Evolutionary conservation across 2,329 filamentous ascomycete genomes (phyloP).

Genomic region (Monosporascus sp.): DNA sequence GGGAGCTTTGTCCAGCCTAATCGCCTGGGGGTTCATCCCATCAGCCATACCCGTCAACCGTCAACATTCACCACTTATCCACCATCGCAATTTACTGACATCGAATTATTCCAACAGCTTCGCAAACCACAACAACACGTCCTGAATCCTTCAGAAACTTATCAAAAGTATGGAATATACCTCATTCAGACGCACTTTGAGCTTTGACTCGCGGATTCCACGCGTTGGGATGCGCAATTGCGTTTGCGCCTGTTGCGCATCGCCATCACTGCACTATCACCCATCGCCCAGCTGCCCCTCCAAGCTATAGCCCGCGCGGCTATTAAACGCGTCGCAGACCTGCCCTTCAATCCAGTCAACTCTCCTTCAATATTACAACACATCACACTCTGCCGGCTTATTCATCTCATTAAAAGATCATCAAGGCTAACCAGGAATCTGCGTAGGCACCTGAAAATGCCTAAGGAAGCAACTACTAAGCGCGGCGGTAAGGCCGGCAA

Average conservation of each 20-base stretch:
- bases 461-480: constrained; percentile 51
- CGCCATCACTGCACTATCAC: constrained; percentile 7
- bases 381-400: too few relatives aligned
- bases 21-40: background rate
- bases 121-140: constrained; percentile 21
- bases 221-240: constrained; percentile 32
- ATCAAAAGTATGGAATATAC: constrained; percentile 31
- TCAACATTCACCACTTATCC: too few relatives aligned
- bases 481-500: constrained; percentile 45
- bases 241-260: constrained; percentile 29
- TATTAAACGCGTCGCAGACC: background rate
- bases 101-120: constrained; percentile 28
- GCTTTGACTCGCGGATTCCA: constrained; percentile 31
- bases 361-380: too few relatives aligned
- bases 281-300: constrained; percentile 9
- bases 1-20: too few relatives aligned
- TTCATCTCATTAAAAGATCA: background rate
- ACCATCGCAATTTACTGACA: constrained; percentile 18
- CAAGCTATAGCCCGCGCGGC: constrained; percentile 4
- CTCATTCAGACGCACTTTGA: constrained; percentile 21
- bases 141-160: constrained; percentile 13
- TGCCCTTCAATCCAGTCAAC: too few relatives aligned
- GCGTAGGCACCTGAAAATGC: constrained; percentile 43
- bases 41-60: background rate
- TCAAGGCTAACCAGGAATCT: constrained; percentile 20